Conservation (phyloP, 2,329 filamentous ascomycete species). For the Dothideomycetes sp. region DNA sequence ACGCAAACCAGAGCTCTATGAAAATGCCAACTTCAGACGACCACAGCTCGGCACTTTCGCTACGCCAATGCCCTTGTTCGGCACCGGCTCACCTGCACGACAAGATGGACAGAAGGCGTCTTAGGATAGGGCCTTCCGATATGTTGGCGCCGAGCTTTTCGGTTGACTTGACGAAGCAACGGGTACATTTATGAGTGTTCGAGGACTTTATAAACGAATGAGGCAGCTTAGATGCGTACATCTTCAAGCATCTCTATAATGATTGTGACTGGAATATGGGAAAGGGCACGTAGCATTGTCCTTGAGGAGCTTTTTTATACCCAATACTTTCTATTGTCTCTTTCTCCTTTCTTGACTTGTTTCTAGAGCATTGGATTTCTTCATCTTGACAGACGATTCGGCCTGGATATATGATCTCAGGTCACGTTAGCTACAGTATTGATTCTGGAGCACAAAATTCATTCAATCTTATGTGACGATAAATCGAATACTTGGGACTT, state of each 20-base stretch:
- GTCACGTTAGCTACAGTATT: too few relatives aligned
- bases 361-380: too few relatives aligned
- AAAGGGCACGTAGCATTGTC: not conserved
- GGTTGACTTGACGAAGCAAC: too few relatives aligned
- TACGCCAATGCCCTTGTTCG: constrained; percentile 17
- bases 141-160: too few relatives aligned
- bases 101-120: constrained; percentile 10
- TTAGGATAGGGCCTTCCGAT: not conserved
- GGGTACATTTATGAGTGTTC: constrained; percentile 4
- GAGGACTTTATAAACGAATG: not conserved
- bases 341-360: too few relatives aligned
- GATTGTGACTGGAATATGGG: not conserved
- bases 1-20: constrained; percentile 18
- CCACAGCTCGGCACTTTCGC: constrained; percentile 21
- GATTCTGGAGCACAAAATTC: too few relatives aligned
- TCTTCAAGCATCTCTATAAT: not conserved
- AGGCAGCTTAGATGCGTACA: not conserved
- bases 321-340: not conserved
- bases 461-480: not conserved
- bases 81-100: constrained; percentile 1
- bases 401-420: too few relatives aligned
- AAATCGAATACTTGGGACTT: not conserved
- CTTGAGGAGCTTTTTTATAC: constrained; percentile 1
- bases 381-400: too few relatives aligned
- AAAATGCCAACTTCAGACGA: constrained; percentile 19